Conservation (phyloP, 192 early-diverging fungal genomes). For the Coemansia sp. region DNA sequence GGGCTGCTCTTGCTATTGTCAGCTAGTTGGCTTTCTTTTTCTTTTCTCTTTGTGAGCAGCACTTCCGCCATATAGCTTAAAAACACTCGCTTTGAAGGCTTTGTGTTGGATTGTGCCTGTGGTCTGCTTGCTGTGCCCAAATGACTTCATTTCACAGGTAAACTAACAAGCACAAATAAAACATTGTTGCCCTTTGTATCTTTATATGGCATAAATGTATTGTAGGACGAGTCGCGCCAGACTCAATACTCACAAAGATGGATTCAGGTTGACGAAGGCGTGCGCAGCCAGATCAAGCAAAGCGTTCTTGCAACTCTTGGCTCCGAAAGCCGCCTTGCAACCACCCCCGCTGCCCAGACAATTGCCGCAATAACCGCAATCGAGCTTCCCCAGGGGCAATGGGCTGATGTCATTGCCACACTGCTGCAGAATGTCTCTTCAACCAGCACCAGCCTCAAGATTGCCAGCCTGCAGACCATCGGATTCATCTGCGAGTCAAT, state of each 20-base stretch:
- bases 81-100: neutral
- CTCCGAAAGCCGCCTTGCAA: constrained; percentile 54
- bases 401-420: constrained; percentile 81
- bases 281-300: constrained; percentile 71
- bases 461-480: constrained; percentile 83
- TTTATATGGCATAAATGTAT: neutral
- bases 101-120: neutral
- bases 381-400: constrained; percentile 84
- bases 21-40: neutral
- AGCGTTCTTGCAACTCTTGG: constrained; percentile 48
- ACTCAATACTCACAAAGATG: constrained; percentile 65
- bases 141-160: neutral
- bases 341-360: constrained; percentile 74
- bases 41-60: neutral
- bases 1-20: neutral
- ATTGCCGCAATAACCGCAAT: constrained; percentile 91
- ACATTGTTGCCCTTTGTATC: neutral
- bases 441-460: constrained; percentile 69
- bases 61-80: neutral
- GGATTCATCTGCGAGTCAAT: constrained; percentile 93
- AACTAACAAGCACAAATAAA: neutral
- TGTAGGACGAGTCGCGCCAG: constrained; percentile 52
- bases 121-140: too few relatives aligned
- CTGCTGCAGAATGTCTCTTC: constrained; percentile 78
- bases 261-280: constrained; percentile 60